Evolutionary conservation across 1,139 yeast species (phyloP).

Genomic region (Pichia sp.): DNA sequence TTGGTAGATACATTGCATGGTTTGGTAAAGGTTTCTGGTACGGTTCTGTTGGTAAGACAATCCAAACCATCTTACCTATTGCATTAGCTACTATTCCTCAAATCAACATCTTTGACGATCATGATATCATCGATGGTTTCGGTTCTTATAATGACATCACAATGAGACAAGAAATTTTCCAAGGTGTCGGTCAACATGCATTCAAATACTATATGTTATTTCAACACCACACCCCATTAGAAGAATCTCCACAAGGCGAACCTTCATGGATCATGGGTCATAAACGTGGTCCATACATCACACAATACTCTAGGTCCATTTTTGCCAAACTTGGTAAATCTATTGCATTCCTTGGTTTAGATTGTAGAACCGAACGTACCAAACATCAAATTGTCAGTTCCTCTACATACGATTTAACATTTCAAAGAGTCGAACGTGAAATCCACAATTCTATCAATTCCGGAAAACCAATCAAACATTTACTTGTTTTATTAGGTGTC

Average conservation of each 20-base stretch:
- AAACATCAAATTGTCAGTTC: conserved; percentile 55
- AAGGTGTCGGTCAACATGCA: conserved; percentile 72
- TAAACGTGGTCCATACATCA: conserved; percentile 62
- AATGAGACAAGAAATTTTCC: conserved; percentile 68
- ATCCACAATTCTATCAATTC: conserved; percentile 37
- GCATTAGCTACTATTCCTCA: conserved; percentile 84
- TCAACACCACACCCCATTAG: conserved; percentile 73
- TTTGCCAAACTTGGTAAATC: conserved; percentile 73
- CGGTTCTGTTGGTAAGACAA: conserved; percentile 63
- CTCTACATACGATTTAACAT: conserved; percentile 58
- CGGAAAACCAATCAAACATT: conserved; percentile 62
- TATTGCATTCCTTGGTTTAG: conserved; percentile 74
- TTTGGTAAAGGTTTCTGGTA: conserved; percentile 87
- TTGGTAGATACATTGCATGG: conserved; percentile 79
- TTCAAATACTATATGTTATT: conserved; percentile 86
- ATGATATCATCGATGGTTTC: conserved; percentile 93
- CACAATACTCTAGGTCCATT: conserved; percentile 61
- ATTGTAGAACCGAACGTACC: conserved; percentile 89
- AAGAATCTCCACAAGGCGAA: conserved; percentile 42
- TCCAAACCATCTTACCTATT: conserved; percentile 66
- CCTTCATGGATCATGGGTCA: conserved; percentile 58
- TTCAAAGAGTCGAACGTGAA: conserved; percentile 58
- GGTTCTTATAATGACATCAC: conserved; percentile 82
- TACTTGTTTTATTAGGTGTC: conserved; percentile 83
- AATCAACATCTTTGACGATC: conserved; percentile 84